A percentile compares a stretch with the other conserved stretches of the same genome.
Evolutionary conservation across 495 filamentous ascomycete species (phyloP).

Genomic region (Penicillium diatomitis): DNA sequence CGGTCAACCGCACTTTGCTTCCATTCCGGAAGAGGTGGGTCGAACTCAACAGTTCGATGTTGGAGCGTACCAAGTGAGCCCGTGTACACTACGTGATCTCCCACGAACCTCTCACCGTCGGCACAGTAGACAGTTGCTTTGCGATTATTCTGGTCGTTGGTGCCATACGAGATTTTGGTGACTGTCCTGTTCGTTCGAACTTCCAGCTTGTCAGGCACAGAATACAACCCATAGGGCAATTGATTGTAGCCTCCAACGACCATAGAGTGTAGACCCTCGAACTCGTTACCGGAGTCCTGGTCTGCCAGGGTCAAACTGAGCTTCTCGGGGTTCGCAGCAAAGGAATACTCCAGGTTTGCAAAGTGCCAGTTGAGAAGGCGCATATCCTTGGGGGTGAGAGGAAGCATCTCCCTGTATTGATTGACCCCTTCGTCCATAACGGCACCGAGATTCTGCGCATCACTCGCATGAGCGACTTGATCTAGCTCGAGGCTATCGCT

Average conservation of each 20-base stretch:
- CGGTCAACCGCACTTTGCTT: conserved; percentile 74
- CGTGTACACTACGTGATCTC: conserved; percentile 81
- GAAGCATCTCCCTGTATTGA: conserved; percentile 77
- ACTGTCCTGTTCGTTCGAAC: conserved; percentile 64
- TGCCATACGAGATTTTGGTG: conserved; percentile 56
- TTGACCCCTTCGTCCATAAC: conserved; percentile 82
- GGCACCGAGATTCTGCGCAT: conserved; percentile 68
- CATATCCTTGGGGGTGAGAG: conserved; percentile 77
- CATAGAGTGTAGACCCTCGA: conserved; percentile 87
- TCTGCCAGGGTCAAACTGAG: conserved; percentile 92
- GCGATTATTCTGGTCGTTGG: conserved; percentile 26
- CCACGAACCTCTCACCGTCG: conserved; percentile 65
- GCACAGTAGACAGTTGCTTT: conserved; percentile 62
- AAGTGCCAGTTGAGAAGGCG: conserved; percentile 96
- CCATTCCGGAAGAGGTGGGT: conserved; percentile 76
- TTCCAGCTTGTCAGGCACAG: conserved; percentile 68
- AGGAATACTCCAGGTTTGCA: conserved; percentile 96
- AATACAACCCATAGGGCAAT: conserved; percentile 72
- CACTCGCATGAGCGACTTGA: conserved; percentile 45
- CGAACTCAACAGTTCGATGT: conserved; percentile 60
- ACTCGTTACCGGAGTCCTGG: conserved; percentile 94
- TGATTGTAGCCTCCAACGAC: conserved; percentile 89
- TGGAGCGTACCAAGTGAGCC: conserved; percentile 88
- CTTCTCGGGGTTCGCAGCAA: conserved; percentile 75
- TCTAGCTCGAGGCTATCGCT: conserved; percentile 70